Conservation (phyloP, 148 eudicot species). For the Rhododendron henanense region DNA sequence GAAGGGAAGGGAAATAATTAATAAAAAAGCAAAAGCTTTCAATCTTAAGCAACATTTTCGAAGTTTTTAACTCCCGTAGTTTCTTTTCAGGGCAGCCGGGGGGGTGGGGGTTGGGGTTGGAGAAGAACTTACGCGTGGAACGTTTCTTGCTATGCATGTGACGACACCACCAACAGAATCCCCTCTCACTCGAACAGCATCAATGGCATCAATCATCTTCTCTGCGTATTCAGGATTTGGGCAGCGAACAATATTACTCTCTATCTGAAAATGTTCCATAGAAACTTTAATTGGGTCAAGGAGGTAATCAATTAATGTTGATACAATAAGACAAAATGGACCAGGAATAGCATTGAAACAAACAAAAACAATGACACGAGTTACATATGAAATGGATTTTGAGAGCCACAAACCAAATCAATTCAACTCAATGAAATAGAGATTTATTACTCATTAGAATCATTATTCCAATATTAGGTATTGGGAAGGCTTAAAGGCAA, state of each 20-base stretch:
- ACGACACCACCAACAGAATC: slow-evolving; percentile 99
- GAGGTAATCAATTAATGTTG: neutral
- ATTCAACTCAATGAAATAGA: neutral
- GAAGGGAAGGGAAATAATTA: neutral
- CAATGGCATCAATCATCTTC: slow-evolving; percentile 96
- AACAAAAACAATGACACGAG: neutral
- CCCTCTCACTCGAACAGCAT: slow-evolving; percentile 85
- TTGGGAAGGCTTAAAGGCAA: neutral
- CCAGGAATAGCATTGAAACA: neutral
- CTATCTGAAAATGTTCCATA: slow-evolving; percentile 53
- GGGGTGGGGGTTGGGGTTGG: neutral
- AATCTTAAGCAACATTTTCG: neutral
- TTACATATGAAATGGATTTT: neutral
- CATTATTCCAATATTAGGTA: neutral
- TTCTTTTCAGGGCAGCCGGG: neutral
- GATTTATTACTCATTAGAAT: neutral
- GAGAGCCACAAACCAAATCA: neutral
- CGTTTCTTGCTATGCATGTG: slow-evolving; percentile 86
- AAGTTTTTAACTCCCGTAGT: neutral
- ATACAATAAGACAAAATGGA: neutral
- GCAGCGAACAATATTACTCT: slow-evolving; percentile 92
- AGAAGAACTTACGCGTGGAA: slow-evolving; percentile 70
- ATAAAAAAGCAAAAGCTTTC: neutral
- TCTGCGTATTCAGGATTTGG: slow-evolving; percentile 93
- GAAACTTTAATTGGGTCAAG: neutral